phyloP scores from a whole-genome alignment of 805 yeast genomes.

The Barnettozyma vustinii region DNA sequence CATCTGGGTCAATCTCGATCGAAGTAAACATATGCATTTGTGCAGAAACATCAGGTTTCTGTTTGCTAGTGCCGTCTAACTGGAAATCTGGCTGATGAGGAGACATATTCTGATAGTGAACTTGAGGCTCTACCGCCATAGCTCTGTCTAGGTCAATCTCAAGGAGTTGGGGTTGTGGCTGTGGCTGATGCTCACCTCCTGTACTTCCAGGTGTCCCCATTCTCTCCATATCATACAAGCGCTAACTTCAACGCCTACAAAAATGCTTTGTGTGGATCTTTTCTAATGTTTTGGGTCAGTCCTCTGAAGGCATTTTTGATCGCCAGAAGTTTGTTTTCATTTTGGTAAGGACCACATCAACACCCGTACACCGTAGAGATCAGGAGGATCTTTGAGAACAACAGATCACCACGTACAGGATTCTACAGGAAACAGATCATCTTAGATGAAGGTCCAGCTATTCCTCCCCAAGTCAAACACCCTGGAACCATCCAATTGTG shows the following conservation, averaged over 20 bases:
- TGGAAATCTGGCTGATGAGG: neutral
- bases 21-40: constrained; percentile 5
- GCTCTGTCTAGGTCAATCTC: constrained; percentile 22
- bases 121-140: constrained; percentile 11
- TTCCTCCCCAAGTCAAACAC: neutral
- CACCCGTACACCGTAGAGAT: constrained; percentile 2
- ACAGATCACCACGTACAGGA: neutral
- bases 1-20: constrained; percentile 17
- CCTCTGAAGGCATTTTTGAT: neutral
- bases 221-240: neutral
- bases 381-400: neutral
- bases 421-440: neutral
- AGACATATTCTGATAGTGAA: neutral
- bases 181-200: neutral
- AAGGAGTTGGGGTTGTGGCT: neutral
- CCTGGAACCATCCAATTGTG: neutral
- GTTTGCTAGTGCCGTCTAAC: neutral
- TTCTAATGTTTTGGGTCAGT: neutral
- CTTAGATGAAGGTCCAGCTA: neutral
- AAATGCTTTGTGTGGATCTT: neutral
- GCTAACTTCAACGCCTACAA: neutral
- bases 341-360: constrained; percentile 2
- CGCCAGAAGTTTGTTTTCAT: constrained; percentile 1
- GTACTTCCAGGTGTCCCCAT: neutral
- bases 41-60: neutral